A percentile compares a stretch with the other conserved stretches of the same genome.
These are phyloP conservation scores for Capsicum baccatum DNA, from an alignment of 257 asterid genomes.

Conservation along the genomic window DNA sequence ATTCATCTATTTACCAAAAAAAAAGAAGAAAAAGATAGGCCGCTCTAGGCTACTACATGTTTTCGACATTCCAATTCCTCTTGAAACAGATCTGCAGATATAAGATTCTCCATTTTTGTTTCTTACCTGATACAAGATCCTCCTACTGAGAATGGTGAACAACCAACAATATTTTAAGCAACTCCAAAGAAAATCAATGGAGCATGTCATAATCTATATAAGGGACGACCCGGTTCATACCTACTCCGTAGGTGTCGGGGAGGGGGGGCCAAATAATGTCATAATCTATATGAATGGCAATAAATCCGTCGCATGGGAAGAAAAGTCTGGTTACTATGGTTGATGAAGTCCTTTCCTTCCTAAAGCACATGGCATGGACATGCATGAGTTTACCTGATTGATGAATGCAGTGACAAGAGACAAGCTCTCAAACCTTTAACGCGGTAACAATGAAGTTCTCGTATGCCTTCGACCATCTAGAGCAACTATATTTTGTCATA, in stretches of 20 bases:
- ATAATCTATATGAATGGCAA: not conserved
- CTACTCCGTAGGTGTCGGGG: too few relatives aligned
- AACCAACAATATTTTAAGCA: not conserved
- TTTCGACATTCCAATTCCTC: not conserved
- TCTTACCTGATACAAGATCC: not conserved
- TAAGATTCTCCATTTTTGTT: not conserved
- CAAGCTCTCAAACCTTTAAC: not conserved
- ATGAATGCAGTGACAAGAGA: not conserved
- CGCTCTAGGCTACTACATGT: not conserved
- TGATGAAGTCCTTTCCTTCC: not conserved
- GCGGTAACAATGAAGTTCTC: not conserved
- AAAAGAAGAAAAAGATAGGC: not conserved
- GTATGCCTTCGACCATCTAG: not conserved
- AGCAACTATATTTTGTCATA: not conserved
- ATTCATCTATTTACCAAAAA: too few relatives aligned
- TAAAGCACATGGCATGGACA: not conserved
- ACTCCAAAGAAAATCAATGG: not conserved
- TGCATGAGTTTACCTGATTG: not conserved
- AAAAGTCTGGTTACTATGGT: not conserved
- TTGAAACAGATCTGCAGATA: not conserved
- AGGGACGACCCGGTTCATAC: too few relatives aligned
- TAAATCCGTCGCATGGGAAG: not conserved
- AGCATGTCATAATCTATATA: not conserved
- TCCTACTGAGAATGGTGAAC: not conserved
- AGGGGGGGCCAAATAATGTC: too few relatives aligned